Evolutionary conservation across 352 stramenopile species (phyloP).

Genomic region (Phytophthora sp.): DNA sequence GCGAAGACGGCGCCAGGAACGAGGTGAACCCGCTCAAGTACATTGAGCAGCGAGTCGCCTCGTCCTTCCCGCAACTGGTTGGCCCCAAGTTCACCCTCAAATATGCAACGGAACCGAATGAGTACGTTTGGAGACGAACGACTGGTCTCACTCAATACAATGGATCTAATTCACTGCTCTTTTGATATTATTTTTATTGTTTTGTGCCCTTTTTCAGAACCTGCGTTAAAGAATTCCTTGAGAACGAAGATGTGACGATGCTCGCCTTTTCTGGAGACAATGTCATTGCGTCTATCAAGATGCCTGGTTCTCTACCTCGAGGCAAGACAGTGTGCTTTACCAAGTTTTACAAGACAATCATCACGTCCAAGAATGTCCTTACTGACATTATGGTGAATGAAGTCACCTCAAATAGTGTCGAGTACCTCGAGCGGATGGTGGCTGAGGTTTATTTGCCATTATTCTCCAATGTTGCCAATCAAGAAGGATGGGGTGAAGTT

Average conservation of each 20-base stretch:
- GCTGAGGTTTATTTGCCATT: conserved; percentile 96
- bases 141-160: not conserved
- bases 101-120: conserved; percentile 83
- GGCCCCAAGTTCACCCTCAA: conserved; percentile 83
- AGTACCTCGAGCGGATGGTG: conserved; percentile 95
- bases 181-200: no score
- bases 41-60: conserved; percentile 83
- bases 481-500: conserved; percentile 96
- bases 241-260: conserved; percentile 84
- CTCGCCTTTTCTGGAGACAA: conserved; percentile 92
- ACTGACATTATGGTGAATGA: conserved; percentile 90
- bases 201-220: conserved; percentile 43
- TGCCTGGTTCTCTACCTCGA: conserved; percentile 86
- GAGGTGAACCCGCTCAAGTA: conserved; percentile 81
- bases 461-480: conserved; percentile 95
- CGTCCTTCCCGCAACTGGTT: conserved; percentile 61
- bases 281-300: conserved; percentile 82
- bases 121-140: conserved; percentile 53
- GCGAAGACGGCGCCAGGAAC: conserved; percentile 63
- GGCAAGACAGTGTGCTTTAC: conserved; percentile 93
- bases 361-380: conserved; percentile 86
- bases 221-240: conserved; percentile 91
- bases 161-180: no score
- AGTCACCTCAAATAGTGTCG: conserved; percentile 90
- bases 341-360: conserved; percentile 84